These are phyloP conservation scores for Fusarium sp. DNA, from an alignment of 2,329 filamentous ascomycete species.

Conservation along the genomic window DNA sequence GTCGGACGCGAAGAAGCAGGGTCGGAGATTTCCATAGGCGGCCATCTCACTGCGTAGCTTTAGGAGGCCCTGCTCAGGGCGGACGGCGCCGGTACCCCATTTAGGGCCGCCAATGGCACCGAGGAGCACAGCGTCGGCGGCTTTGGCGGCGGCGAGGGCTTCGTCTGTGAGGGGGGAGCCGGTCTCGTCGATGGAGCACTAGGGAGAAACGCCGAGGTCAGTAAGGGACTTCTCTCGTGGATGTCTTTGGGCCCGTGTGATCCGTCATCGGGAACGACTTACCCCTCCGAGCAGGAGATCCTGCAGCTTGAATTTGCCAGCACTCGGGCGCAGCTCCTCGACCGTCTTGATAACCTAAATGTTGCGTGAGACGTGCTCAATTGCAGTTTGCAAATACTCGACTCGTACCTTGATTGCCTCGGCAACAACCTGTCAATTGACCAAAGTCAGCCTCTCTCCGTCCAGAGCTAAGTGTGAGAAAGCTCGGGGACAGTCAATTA, in stretches of 20 bases:
- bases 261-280: background rate
- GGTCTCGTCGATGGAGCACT: background rate
- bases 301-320: background rate
- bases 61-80: background rate
- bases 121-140: background rate
- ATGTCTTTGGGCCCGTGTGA: background rate
- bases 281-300: background rate
- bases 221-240: background rate
- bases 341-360: background rate
- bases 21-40: background rate
- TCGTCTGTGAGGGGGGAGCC: background rate
- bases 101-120: background rate
- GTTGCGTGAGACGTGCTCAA: background rate
- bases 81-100: background rate
- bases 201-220: background rate
- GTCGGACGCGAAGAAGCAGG: background rate
- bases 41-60: background rate
- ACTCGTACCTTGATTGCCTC: background rate
- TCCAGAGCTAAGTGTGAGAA: background rate
- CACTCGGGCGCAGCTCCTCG: background rate
- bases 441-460: background rate
- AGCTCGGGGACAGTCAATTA: background rate
- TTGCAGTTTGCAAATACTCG: background rate
- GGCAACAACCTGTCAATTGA: background rate
- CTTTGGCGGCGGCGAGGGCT: background rate